Evolutionary conservation across 306 rosid genomes (phyloP).

Genomic region (Arachis hypogaea): DNA sequence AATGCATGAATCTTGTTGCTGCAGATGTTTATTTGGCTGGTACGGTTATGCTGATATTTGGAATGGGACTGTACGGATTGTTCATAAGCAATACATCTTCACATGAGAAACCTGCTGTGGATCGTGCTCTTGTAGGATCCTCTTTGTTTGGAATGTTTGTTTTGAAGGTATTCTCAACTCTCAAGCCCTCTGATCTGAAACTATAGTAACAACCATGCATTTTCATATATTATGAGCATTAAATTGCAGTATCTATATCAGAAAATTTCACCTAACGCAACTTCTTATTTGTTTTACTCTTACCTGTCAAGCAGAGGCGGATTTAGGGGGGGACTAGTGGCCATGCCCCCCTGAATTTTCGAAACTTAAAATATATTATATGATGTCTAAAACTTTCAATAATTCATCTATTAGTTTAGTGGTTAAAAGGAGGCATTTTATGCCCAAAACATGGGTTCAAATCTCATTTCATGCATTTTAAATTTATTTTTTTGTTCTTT

Average conservation of each 20-base stretch:
- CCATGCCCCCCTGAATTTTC: no score
- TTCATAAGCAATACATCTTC: constrained; percentile 76
- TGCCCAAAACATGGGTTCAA: no score
- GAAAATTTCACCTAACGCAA: constrained; percentile 6
- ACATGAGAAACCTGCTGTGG: constrained; percentile 55
- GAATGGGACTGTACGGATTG: constrained; percentile 92
- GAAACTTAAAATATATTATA: no score
- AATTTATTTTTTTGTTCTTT: no score
- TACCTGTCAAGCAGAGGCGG: background rate
- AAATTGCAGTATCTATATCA: background rate
- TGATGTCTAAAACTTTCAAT: no score
- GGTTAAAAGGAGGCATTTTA: no score
- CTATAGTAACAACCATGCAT: background rate
- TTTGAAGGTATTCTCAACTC: constrained; percentile 67
- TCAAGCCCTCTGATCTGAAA: background rate
- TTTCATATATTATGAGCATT: background rate
- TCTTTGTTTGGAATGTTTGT: constrained; percentile 97
- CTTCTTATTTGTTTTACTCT: background rate
- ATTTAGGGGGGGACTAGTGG: no score
- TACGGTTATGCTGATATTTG: constrained; percentile 94
- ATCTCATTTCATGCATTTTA: no score
- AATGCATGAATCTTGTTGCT: constrained; percentile 35
- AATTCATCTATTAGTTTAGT: no score
- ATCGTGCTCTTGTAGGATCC: constrained; percentile 81
- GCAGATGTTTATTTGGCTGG: constrained; percentile 99